These are phyloP conservation scores for Fusarium xylarioides DNA, from an alignment of 2,329 filamentous ascomycete genomes.

Conservation along the genomic window DNA sequence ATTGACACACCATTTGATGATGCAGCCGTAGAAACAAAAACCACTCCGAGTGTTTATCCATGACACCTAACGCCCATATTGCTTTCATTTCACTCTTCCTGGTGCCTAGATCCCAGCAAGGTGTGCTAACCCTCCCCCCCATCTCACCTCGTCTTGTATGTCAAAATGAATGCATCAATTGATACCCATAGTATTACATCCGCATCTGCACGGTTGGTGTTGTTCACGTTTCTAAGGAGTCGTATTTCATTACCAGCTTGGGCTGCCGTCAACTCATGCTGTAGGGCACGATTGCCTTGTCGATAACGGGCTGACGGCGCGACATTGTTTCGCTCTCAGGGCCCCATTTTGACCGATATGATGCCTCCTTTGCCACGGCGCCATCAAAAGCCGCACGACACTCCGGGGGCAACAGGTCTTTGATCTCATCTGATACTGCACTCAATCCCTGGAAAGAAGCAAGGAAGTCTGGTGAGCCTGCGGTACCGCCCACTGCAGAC, in stretches of 20 bases:
- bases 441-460: slow-evolving; percentile 68
- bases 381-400: slow-evolving; percentile 78
- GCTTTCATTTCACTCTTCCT: slow-evolving; percentile 7
- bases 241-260: neutral
- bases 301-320: slow-evolving; percentile 64
- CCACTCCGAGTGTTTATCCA: slow-evolving; percentile 16
- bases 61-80: slow-evolving; percentile 35
- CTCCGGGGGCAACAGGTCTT: slow-evolving; percentile 71
- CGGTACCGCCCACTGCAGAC: slow-evolving; percentile 54
- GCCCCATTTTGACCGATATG: slow-evolving; percentile 81
- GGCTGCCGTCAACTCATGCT: slow-evolving; percentile 49
- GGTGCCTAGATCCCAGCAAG: neutral
- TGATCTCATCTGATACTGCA: slow-evolving; percentile 71
- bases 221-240: neutral
- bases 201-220: neutral
- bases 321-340: slow-evolving; percentile 68
- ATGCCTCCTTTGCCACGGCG: slow-evolving; percentile 69
- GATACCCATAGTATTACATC: neutral
- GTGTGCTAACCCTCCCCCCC: neutral
- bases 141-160: neutral
- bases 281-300: slow-evolving; percentile 71
- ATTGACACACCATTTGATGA: neutral
- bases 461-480: slow-evolving; percentile 57
- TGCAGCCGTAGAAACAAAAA: slow-evolving; percentile 2
- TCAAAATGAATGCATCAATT: slow-evolving; percentile 2